phyloP scores from a whole-genome alignment of 805 yeast species.

The Wickerhamiella dianesei region DNA sequence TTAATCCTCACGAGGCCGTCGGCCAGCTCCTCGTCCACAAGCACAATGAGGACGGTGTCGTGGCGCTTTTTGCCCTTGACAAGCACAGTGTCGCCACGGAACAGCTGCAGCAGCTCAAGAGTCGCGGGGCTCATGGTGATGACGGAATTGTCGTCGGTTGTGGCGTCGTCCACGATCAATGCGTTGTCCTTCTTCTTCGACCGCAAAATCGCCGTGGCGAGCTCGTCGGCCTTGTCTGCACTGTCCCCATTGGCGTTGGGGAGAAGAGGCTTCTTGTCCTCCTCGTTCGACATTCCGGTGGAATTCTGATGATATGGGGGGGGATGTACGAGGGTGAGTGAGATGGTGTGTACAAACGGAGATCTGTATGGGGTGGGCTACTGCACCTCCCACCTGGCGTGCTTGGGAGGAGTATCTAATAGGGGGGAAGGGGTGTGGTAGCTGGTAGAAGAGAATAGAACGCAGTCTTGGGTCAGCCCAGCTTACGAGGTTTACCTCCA shows the following conservation, averaged over 20 bases:
- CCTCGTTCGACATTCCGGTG: slow-evolving; percentile 13
- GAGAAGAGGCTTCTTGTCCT: slow-evolving; percentile 28
- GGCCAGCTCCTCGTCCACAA: slow-evolving; percentile 92
- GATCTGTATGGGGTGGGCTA: not conserved
- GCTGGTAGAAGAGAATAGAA: slow-evolving; percentile 1
- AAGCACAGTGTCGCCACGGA: slow-evolving; percentile 94
- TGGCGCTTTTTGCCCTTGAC: slow-evolving; percentile 97
- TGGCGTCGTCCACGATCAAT: slow-evolving; percentile 89
- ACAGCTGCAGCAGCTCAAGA: slow-evolving; percentile 85
- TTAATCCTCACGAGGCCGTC: slow-evolving; percentile 90
- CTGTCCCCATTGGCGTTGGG: slow-evolving; percentile 25
- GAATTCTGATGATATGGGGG: slow-evolving; percentile 3
- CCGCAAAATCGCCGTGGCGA: slow-evolving; percentile 95
- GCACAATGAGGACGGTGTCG: slow-evolving; percentile 90
- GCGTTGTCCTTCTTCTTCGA: slow-evolving; percentile 97
- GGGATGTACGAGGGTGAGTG: slow-evolving; percentile 2
- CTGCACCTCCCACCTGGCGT: not conserved
- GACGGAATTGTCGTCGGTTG: slow-evolving; percentile 88
- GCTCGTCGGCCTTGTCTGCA: slow-evolving; percentile 38
- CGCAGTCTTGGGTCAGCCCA: too few relatives aligned
- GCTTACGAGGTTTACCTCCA: too few relatives aligned
- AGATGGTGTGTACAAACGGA: not conserved
- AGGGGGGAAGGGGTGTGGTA: too few relatives aligned
- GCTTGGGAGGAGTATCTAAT: slow-evolving; percentile 1
- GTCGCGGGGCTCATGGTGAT: slow-evolving; percentile 90